A percentile compares a stretch with the other conserved stretches of the same genome.
phyloP scores from a whole-genome alignment of 2,329 filamentous ascomycete genomes.

The Neofusicoccum cordaticola region DNA sequence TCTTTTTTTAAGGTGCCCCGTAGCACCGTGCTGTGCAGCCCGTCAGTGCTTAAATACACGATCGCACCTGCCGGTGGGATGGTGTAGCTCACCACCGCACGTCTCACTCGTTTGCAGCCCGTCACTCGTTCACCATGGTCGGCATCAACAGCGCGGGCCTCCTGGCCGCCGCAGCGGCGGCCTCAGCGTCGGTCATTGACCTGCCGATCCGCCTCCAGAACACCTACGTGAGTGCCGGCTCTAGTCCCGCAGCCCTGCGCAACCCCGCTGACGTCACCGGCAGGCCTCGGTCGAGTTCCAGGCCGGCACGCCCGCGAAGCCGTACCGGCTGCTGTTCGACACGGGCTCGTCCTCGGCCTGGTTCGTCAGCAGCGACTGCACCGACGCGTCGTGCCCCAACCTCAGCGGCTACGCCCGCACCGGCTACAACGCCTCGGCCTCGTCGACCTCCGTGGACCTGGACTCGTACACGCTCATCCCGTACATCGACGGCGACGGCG shows the following conservation, averaged over 20 bases:
- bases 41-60: not conserved
- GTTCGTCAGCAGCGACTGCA: conserved; percentile 22
- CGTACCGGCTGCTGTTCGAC: conserved; percentile 22
- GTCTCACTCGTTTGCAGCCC: not conserved
- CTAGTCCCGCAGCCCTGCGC: no score
- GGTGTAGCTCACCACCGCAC: not conserved
- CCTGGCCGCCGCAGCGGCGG: not conserved
- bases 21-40: not conserved
- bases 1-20: not conserved
- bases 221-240: conserved; percentile 7
- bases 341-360: conserved; percentile 22
- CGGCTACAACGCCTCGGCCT: conserved; percentile 21
- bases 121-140: conserved; percentile 1
- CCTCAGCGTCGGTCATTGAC: conserved; percentile 21
- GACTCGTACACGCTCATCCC: conserved; percentile 14
- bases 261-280: not conserved
- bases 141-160: not conserved
- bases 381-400: conserved; percentile 19
- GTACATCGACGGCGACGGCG: conserved; percentile 21
- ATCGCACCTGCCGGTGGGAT: not conserved
- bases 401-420: conserved; percentile 17
- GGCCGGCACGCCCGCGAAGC: conserved; percentile 20
- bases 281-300: conserved; percentile 16
- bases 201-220: conserved; percentile 19
- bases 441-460: conserved; percentile 19